Conservation (phyloP, 345 rosid species). For the Lenwebbia sp. region DNA sequence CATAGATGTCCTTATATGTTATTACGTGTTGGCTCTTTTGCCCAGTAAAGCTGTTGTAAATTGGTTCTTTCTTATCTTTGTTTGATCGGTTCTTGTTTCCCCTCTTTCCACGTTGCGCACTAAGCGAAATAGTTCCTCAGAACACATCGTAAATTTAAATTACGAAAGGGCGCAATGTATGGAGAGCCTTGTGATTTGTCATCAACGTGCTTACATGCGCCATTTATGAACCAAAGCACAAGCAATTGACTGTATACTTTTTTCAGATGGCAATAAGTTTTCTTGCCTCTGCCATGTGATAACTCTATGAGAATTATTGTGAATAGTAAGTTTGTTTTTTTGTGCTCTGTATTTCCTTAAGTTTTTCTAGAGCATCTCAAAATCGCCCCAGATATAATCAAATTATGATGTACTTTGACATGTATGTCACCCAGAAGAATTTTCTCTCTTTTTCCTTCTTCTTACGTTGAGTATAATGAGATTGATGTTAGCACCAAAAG, state of each 20-base stretch:
- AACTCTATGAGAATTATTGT: not conserved
- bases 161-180: not conserved
- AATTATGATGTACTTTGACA: not conserved
- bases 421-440: not conserved
- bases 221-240: not conserved
- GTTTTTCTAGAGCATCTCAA: not conserved
- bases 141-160: not conserved
- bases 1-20: not conserved
- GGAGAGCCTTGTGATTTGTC: not conserved
- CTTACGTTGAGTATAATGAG: not conserved
- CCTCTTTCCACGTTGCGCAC: not conserved
- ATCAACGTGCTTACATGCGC: not conserved
- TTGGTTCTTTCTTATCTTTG: not conserved
- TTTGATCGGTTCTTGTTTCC: not conserved
- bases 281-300: not conserved
- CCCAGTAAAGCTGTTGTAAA: not conserved
- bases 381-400: not conserved
- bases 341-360: not conserved
- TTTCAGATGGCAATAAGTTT: not conserved
- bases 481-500: not conserved
- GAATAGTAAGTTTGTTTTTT: not conserved
- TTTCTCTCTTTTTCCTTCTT: not conserved
- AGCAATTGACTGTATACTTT: not conserved
- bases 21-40: not conserved
- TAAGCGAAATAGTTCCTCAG: not conserved